Evolutionary conservation across 1,284 basidiomycete genomes (phyloP), one percentile per base, ranked within the genome.

Genomic region (Malassezia brasiliensis): DNA sequence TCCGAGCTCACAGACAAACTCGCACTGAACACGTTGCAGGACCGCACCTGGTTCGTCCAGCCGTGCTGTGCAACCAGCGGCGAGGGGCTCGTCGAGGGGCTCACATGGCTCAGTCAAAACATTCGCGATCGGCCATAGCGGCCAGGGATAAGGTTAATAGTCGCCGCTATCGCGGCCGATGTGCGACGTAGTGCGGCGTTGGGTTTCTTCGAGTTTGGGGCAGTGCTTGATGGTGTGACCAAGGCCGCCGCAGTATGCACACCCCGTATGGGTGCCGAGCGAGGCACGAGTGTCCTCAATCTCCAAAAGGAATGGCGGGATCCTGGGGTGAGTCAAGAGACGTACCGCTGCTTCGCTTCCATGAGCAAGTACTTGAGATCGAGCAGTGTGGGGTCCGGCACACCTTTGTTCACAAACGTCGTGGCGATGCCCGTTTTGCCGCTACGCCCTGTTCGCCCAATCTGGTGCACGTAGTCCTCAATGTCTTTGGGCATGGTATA

Each of bases 401-500:
- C 94, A 69, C 88, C 88, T 85, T 91, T 90, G 74, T 98, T 98
- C 54, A 98, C 89, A 76, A 99, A 98, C n/a, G 94, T 94, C 20
- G 94, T 98, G n/a, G 94, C 94, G 52, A 96, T 90, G 60, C 94
- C 94, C 1, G 93, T 98, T 75, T 96, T 96, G 22, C 94, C 94
- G 60, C 87, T 90, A 63, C 94, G 85, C 52, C 94, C 94, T 1
- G 94, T 99, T 64, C 94, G 86, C 22, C 94, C 94, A 65, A 98
- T 96, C 77, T 96, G 91, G 79, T 98, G 94, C n/a, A 72, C 70
- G 46, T 72, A 73, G 51, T 73, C 72, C 48, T 74, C 94, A 56
- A 98, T 96, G 78, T 98, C 94, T 76, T 96, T 96, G 0, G 94
- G 94, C 94, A 99, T 98, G 14, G 88, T 85, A 76, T 91, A 98